Base-by-base conservation (phyloP, 2,329 filamentous ascomycete species). In the Cladophialophora exuberans region DNA sequence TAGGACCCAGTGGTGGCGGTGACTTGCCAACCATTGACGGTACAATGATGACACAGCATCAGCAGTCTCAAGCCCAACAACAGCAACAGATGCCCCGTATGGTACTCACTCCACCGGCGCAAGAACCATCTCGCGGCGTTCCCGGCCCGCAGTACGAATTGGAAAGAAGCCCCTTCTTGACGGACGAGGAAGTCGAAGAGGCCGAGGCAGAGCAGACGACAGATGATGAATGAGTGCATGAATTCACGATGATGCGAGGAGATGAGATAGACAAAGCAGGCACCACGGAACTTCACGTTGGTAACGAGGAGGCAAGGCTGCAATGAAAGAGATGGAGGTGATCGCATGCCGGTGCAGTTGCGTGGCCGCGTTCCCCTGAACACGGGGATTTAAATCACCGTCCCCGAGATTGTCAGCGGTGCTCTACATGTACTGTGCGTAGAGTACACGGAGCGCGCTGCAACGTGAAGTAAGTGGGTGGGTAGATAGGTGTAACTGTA, bases 121-220 rank as follows among this genome's bases (percentile, higher is more conserved):
- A 58, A 38, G 55, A 61, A 17, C 62, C 62, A 2, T 52, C 59
- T 15, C 35, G 59, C n/a, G 56, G 56, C 4, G 57, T 64, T 13
- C 61, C 61, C 0, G 61, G 62, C 13, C 60, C 62, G 11, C 54
- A 53, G 22, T 53, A 60, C 22, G 59, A 54, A 22, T n/a, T 63
- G 23, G 62, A 64, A 39, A 56, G 56, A 28, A 64, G 61, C 45
- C 64, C 64, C 11, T 65, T 65, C 36, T 35, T 65, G 33, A 64
- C 60, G 7, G 62, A 65, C 36, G 61, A 63, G 28, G 63, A 64
- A 36, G 26, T 51, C 13, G 56, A 60, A 36, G 46, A 51, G 7
- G 50, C 44, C 5, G 47, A 52, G 6, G 28, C 25, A 4, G 46
- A 52, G 11, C 38, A 26, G 28, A 44, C 39, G 17, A 39, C 31